These are phyloP conservation scores for Acacia pycnantha DNA, from an alignment of 331 rosid genomes.

Conservation along the genomic window DNA sequence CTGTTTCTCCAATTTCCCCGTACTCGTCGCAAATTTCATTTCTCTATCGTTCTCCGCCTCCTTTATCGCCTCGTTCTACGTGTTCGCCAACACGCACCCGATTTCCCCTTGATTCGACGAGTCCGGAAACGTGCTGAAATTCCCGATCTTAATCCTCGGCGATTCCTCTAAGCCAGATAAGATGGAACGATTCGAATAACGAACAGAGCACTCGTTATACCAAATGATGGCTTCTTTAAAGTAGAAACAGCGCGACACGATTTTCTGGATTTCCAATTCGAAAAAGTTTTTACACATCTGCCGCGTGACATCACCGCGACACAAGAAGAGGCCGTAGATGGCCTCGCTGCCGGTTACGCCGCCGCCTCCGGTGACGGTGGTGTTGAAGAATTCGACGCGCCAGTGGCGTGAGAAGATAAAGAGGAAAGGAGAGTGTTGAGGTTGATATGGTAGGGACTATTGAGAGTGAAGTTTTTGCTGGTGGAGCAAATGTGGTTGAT, in stretches of 20 bases:
- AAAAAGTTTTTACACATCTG: slow-evolving; percentile 25
- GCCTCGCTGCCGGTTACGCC: not conserved
- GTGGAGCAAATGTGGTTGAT: slow-evolving; percentile 6
- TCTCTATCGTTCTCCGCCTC: slow-evolving; percentile 11
- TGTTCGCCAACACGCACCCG: not conserved
- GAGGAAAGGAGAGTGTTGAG: slow-evolving; percentile 21
- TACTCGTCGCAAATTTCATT: slow-evolving; percentile 34
- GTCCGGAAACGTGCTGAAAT: not conserved
- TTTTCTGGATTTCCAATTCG: not conserved
- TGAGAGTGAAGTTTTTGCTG: slow-evolving; percentile 15
- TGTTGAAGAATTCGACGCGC: not conserved
- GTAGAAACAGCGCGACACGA: not conserved
- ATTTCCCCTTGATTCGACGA: slow-evolving; percentile 6
- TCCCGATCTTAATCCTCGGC: not conserved
- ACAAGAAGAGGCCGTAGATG: slow-evolving; percentile 34
- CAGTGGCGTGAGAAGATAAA: not conserved
- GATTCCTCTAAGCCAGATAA: slow-evolving; percentile 16
- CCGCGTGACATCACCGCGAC: slow-evolving; percentile 41
- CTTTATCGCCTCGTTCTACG: slow-evolving; percentile 6
- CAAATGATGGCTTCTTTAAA: slow-evolving; percentile 26
- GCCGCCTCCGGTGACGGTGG: not conserved
- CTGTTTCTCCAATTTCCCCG: not conserved
- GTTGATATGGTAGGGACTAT: not conserved
- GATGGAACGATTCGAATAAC: slow-evolving; percentile 39
- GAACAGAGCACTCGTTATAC: slow-evolving; percentile 40